These are phyloP conservation scores for Phytophthora meadii DNA, from an alignment of 352 stramenopile genomes.

Conservation along the genomic window DNA sequence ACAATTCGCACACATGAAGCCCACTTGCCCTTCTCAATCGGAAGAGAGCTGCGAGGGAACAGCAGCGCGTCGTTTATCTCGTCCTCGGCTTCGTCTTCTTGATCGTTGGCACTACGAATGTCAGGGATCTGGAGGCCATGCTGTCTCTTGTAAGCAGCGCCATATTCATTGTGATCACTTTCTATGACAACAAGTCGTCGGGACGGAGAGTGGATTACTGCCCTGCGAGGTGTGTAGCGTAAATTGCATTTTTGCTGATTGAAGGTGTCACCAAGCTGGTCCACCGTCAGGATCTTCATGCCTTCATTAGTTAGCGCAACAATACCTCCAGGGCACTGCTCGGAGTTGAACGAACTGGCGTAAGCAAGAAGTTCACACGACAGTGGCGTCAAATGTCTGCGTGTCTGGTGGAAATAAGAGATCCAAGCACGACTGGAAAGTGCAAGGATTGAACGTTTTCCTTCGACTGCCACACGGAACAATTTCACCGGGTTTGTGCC, in stretches of 20 bases:
- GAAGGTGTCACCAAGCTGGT: constrained; percentile 96
- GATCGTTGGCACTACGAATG: constrained; percentile 43
- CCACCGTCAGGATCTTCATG: constrained; percentile 97
- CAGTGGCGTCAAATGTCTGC: constrained; percentile 94
- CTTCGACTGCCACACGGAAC: constrained; percentile 92
- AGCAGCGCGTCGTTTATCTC: constrained; percentile 81
- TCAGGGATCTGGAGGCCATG: constrained; percentile 72
- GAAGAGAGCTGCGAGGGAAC: constrained; percentile 64
- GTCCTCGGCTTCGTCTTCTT: constrained; percentile 90
- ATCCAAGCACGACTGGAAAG: constrained; percentile 97
- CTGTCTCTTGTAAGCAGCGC: constrained; percentile 90
- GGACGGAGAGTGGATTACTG: constrained; percentile 90
- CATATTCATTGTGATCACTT: constrained; percentile 97
- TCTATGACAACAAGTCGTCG: constrained; percentile 96
- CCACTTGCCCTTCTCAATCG: constrained; percentile 88
- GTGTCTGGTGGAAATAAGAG: constrained; percentile 92
- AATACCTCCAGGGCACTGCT: constrained; percentile 96
- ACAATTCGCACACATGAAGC: constrained; percentile 98
- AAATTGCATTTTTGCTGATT: constrained; percentile 96
- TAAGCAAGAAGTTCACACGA: constrained; percentile 96
- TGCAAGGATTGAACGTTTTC: constrained; percentile 92
- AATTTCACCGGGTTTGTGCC: constrained; percentile 95
- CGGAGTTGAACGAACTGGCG: constrained; percentile 96
- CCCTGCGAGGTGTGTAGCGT: constrained; percentile 97
- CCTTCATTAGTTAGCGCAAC: constrained; percentile 96